A percentile compares a stretch with the other conserved stretches of the same genome.
Conservation (phyloP, 306 rosid genomes). For the Arachis stenosperma region DNA sequence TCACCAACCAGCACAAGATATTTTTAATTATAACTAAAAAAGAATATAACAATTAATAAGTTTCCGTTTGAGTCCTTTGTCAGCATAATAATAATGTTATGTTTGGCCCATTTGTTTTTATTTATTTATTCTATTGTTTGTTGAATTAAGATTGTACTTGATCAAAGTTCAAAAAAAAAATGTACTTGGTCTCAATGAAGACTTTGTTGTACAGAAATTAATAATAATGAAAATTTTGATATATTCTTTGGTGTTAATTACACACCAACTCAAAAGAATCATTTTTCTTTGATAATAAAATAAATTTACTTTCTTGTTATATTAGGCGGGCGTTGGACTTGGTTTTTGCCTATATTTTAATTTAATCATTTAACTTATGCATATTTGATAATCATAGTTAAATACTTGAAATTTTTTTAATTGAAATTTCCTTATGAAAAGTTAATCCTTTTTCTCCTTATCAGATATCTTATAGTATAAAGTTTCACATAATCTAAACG, state of each 20-base stretch:
- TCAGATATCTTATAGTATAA: no score
- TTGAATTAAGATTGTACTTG: not conserved
- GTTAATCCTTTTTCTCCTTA: no score
- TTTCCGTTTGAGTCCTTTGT: constrained; percentile 5
- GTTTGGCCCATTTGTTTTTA: not conserved
- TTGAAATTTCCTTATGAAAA: no score
- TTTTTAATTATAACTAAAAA: constrained; percentile 3
- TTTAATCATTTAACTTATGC: no score
- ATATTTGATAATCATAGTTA: no score
- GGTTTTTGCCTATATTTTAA: not conserved
- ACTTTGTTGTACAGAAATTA: not conserved
- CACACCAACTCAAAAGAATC: no score
- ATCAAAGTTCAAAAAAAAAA: no score
- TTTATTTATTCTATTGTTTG: not conserved
- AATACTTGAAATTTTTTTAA: no score
- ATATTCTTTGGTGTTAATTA: not conserved
- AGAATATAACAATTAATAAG: no score
- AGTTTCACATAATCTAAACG: no score
- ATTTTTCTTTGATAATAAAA: not conserved
- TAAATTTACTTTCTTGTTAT: not conserved
- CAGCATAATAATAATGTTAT: constrained; percentile 16
- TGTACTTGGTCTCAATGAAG: not conserved
- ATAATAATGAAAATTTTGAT: not conserved
- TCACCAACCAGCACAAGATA: constrained; percentile 44
- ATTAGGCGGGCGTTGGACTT: not conserved